Base-by-base conservation (phyloP, 495 filamentous ascomycete species). In the Massariosphaeria phaeospora region DNA sequence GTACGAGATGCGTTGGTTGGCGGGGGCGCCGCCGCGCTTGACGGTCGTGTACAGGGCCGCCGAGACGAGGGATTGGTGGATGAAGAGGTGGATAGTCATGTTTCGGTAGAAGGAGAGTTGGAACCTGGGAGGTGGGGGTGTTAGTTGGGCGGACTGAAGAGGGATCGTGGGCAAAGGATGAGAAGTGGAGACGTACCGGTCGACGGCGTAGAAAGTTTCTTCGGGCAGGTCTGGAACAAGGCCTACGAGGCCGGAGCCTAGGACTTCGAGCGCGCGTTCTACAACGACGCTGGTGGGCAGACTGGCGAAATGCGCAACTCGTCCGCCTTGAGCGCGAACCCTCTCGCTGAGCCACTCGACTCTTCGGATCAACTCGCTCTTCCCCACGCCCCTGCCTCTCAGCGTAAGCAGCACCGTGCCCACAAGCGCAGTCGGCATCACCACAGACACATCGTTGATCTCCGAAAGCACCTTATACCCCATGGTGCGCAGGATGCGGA, bases 41-140 rank as follows among this genome's bases (percentile, higher is more conserved):
- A 96, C 84, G 30, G 81, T 77, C 0, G 85, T 90, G 68, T 97
- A 96, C 75, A 98, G 84, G 24, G 85, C 86, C 13, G 84, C 88
- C 15, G 85, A 89, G 2, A 98, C 86, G 1, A 97, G 75, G 0
- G 91, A 86, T 57, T 96, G 89, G 1, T 86, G 84, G 47, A 97
- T 91, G 67, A 98, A 98, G 1, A 98, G 80, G 65, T 98, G 93
- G 46, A 98, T 98, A 1, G 90, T 94, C 91, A 96, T 96, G 68
- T 98, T 98, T 35, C 93, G 84, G 69, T 97, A 98, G 70, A 97
- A 98, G 0, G 87, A 93, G 8, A 98, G 79, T 63, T 97, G 91
- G 72, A 98, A 98, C 25, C 72, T 71, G 55, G 5, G 43, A 8
- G 17, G 17, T 26, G 8, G 30, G 6, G 2, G 1, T 13, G 40